Base-by-base conservation (phyloP, 2,329 filamentous ascomycete species). In the Celoporthe dispersa region DNA sequence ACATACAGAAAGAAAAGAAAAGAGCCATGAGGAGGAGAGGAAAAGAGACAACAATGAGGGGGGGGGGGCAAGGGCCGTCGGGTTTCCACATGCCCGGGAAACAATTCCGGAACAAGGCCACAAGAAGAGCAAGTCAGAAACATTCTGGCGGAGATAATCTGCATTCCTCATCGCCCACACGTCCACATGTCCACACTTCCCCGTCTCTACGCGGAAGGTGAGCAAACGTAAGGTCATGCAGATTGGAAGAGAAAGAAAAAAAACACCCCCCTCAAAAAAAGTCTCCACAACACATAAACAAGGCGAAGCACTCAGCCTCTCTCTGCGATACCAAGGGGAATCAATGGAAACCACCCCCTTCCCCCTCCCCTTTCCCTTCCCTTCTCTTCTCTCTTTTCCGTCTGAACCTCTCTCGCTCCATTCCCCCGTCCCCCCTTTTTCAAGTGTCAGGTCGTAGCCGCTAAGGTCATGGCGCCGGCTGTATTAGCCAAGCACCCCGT, bases 381-480 rank as follows among this genome's bases (percentile, higher is more conserved):
- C 7, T 48, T n/a, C 22, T 22, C 44, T 28, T 28, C 51, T 28
- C 51, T 2, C 51, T 55, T n/a, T n/a, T n/a, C 22, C 48, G n/a
- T 53, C 48, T 14, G 8, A 53, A 53, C 22, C 28, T 55, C 9
- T 25, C 9, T 12, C 22, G 7, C 5, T 37, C 35, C 35, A 9
- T 9, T 11, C 6, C 37, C 37, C 37, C 37, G n/a, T n/a, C 48
- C 51, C 51, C 25, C 53, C 25, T 12, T 9, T 28, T 28, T 31
- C 53, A 31, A 57, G 53, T 57, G 28, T 57, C 53, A 57, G 53
- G 53, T 57, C 53, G 53, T 33, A 28, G 28, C 53, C 53, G 28
- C 53, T 57, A 57, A 31, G 25, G 53, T 57, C 53, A 57, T 33
- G 53, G 53, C 53, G 53, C 53, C 51, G 51, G 51, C 25, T 55